These are phyloP conservation scores for Oryza glaberrima DNA, from an alignment of 176 grass and related monocot species.

Conservation along the genomic window DNA sequence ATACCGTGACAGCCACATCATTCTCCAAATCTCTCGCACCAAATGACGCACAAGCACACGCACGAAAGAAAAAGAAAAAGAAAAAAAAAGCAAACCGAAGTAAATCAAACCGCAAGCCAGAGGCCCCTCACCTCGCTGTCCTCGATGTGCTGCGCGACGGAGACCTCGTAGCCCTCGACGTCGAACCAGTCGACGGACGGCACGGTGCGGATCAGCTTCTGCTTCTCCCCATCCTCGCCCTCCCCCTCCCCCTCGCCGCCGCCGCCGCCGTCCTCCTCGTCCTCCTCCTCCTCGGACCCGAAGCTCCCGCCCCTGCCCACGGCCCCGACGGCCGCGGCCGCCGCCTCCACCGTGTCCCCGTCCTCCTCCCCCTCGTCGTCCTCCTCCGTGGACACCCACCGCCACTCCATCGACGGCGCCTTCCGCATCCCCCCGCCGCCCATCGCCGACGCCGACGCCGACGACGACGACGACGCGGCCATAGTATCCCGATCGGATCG, in stretches of 20 bases:
- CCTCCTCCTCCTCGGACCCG: slow-evolving; percentile 47
- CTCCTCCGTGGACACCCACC: slow-evolving; percentile 76
- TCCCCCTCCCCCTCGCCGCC: slow-evolving; percentile 31
- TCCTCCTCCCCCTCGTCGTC: slow-evolving; percentile 39
- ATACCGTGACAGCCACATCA: slow-evolving; percentile 3
- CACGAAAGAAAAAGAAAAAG: too few relatives aligned
- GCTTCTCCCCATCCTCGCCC: slow-evolving; percentile 37
- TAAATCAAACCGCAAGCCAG: background rate
- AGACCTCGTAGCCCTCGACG: slow-evolving; percentile 83
- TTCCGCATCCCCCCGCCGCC: slow-evolving; percentile 42
- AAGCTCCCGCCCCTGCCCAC: slow-evolving; percentile 51
- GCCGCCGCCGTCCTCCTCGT: slow-evolving; percentile 37
- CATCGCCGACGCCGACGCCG: slow-evolving; percentile 52
- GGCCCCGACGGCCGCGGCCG: slow-evolving; percentile 21
- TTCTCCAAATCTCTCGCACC: background rate
- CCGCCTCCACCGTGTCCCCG: background rate
- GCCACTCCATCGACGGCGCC: slow-evolving; percentile 61
- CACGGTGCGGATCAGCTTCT: slow-evolving; percentile 65
- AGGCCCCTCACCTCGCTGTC: slow-evolving; percentile 47
- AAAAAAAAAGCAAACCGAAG: background rate
- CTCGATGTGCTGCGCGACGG: slow-evolving; percentile 47
- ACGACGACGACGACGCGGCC: too few relatives aligned
- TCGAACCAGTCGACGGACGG: slow-evolving; percentile 83
- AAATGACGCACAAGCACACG: background rate
- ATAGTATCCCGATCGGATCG: slow-evolving; percentile 46